A percentile compares a stretch with the other conserved stretches of the same genome.
phyloP scores from a whole-genome alignment of 1,284 basidiomycete species.

The Porodaedalea pini region DNA sequence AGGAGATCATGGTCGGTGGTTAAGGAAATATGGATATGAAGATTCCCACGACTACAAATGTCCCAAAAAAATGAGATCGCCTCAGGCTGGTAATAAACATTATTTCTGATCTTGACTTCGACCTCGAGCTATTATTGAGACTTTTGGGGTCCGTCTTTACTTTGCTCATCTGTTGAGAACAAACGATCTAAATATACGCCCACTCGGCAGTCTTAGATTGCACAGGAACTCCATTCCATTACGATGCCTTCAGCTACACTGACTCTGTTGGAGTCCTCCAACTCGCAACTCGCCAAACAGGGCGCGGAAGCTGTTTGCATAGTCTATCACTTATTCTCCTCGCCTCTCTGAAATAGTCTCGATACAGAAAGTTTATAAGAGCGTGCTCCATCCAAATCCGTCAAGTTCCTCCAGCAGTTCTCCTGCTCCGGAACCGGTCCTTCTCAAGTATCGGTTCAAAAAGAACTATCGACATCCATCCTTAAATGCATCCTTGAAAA shows the following conservation, averaged over 20 bases:
- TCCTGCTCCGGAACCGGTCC: constrained; percentile 42
- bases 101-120: background rate
- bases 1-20: constrained; percentile 30
- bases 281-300: constrained; percentile 15
- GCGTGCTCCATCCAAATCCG: constrained; percentile 9
- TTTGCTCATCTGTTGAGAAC: background rate
- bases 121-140: too few relatives aligned
- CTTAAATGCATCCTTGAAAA: constrained; percentile 75
- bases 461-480: constrained; percentile 90
- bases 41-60: background rate
- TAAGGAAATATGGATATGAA: background rate
- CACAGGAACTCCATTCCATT: background rate
- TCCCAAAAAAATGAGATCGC: background rate
- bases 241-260: constrained; percentile 8
- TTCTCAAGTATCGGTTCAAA: constrained; percentile 90
- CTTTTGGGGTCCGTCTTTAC: too few relatives aligned
- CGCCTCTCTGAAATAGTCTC: background rate
- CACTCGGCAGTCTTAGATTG: too few relatives aligned
- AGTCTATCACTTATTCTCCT: background rate
- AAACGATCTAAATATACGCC: background rate
- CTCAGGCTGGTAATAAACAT: too few relatives aligned
- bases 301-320: constrained; percentile 20
- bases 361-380: constrained; percentile 20
- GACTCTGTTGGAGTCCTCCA: constrained; percentile 8
- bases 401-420: background rate